A percentile compares a stretch with the other conserved stretches of the same genome.
Conservation (phyloP, 2,329 filamentous ascomycete species). For the Epichloe gansuensis region DNA sequence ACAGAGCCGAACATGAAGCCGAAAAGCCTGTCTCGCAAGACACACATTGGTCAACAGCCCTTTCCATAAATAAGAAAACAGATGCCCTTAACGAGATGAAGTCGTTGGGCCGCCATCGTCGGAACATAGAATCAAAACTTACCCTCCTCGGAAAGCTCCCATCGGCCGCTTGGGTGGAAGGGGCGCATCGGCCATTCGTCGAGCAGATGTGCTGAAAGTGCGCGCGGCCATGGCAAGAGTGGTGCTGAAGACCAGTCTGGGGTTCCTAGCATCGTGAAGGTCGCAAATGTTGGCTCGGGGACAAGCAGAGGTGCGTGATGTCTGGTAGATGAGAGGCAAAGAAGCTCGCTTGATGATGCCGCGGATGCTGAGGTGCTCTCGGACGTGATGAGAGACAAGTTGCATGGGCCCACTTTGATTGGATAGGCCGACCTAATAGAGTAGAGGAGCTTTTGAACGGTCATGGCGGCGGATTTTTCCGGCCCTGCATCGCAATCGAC, state of each 20-base stretch:
- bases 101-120: background rate
- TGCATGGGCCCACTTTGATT: conserved; percentile 9
- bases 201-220: conserved; percentile 40
- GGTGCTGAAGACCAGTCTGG: conserved; percentile 32
- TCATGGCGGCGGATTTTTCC: conserved; percentile 10
- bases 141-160: conserved; percentile 51
- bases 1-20: conserved; percentile 83
- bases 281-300: background rate
- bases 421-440: background rate
- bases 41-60: background rate
- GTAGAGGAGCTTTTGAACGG: background rate
- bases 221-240: conserved; percentile 25
- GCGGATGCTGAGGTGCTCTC: too few relatives aligned
- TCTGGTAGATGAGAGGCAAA: conserved; percentile 1
- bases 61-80: background rate
- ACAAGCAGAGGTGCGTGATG: background rate
- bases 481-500: background rate
- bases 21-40: conserved; percentile 52
- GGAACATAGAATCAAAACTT: conserved; percentile 18
- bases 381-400: too few relatives aligned
- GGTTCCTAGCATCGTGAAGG: conserved; percentile 26
- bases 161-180: conserved; percentile 46
- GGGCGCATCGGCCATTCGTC: conserved; percentile 32
- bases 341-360: background rate
- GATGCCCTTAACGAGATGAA: background rate